Evolutionary conservation across 495 filamentous ascomycete genomes (phyloP).

Genomic region (Niebla homalea): DNA sequence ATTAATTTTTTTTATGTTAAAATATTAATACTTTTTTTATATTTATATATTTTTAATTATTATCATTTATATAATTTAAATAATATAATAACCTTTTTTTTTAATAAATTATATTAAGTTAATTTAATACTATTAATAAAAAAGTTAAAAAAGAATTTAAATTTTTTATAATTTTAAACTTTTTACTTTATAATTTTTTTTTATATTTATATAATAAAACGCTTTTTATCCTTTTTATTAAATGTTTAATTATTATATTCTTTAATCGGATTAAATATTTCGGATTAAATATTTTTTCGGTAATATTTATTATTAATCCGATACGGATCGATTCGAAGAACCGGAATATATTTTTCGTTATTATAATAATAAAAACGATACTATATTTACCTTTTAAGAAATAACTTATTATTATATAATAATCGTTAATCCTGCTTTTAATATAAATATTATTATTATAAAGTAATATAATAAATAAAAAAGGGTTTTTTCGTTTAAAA

Average conservation of each 20-base stretch:
- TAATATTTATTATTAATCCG: conserved; percentile 38
- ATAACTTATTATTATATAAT: conserved; percentile 32
- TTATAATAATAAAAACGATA: conserved; percentile 24
- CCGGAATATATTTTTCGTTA: conserved; percentile 26
- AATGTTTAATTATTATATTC: conserved; percentile 18
- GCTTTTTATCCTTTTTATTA: not conserved
- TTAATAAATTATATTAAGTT: not conserved
- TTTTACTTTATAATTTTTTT: not conserved
- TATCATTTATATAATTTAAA: not conserved
- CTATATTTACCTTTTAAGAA: conserved; percentile 27
- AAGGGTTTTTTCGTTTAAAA: conserved; percentile 25
- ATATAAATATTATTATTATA: conserved; percentile 28
- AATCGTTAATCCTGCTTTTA: conserved; percentile 28
- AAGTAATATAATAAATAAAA: not conserved
- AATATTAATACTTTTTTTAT: conserved; percentile 9
- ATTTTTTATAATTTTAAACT: not conserved
- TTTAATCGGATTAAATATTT: conserved; percentile 20
- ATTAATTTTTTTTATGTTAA: conserved; percentile 15
- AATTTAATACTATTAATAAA: not conserved
- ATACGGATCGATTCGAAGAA: conserved; percentile 31
- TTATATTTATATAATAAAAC: not conserved
- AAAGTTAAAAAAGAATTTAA: not conserved
- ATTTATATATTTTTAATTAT: conserved; percentile 9
- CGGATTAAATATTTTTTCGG: conserved; percentile 24
- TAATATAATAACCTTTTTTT: not conserved